Conservation (phyloP, 768 basidiomycete genomes). For the Tulasnella sp. region DNA sequence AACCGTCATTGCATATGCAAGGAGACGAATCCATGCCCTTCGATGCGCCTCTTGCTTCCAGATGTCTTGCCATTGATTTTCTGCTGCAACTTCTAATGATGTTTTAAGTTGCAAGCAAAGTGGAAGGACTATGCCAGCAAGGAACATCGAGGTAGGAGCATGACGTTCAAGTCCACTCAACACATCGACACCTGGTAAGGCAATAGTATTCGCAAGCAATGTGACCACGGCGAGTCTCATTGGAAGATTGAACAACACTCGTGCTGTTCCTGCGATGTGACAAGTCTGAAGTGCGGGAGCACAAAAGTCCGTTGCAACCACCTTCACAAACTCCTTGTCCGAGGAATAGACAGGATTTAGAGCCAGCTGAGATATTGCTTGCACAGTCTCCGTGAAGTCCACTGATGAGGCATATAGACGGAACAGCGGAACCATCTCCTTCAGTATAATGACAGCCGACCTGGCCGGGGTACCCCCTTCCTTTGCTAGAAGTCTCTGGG, state of each 20-base stretch:
- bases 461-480: constrained; percentile 30
- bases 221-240: constrained; percentile 25
- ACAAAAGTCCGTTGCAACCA: constrained; percentile 28
- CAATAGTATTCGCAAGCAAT: constrained; percentile 29
- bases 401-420: constrained; percentile 35
- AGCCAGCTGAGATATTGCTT: constrained; percentile 38
- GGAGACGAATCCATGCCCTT: constrained; percentile 47
- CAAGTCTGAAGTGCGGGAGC: constrained; percentile 34
- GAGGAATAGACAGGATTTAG: constrained; percentile 38
- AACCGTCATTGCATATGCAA: constrained; percentile 42
- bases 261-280: constrained; percentile 33
- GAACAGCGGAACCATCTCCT: constrained; percentile 44
- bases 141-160: constrained; percentile 42
- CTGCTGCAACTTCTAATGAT: constrained; percentile 31
- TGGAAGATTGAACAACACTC: constrained; percentile 30
- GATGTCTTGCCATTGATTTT: constrained; percentile 32
- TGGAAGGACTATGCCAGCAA: constrained; percentile 53
- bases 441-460: constrained; percentile 39
- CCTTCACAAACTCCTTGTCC: constrained; percentile 17
- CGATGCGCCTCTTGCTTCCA: constrained; percentile 36
- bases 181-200: constrained; percentile 40
- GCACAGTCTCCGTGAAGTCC: constrained; percentile 47
- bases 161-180: constrained; percentile 45
- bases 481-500: constrained; percentile 40
- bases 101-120: constrained; percentile 44